Percentiles rank a stretch among this genome's conserved stretches.
Conservation (phyloP, 768 basidiomycete species). For the Suillus plorans region DNA sequence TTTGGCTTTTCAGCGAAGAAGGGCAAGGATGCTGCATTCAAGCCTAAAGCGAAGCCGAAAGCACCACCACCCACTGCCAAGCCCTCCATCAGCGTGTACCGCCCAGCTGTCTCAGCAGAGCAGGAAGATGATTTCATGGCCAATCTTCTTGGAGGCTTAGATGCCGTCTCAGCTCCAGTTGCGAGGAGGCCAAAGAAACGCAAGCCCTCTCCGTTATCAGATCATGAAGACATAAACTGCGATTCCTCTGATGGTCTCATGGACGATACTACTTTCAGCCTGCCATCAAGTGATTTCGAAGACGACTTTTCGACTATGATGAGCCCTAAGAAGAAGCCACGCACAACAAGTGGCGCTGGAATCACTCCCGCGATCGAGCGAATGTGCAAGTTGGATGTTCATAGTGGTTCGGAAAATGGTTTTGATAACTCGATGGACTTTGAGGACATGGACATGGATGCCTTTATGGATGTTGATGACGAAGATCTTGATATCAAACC, state of each 20-base stretch:
- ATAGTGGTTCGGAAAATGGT: slow-evolving; percentile 48
- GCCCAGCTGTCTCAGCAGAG: slow-evolving; percentile 69
- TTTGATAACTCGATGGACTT: slow-evolving; percentile 39
- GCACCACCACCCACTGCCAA: slow-evolving; percentile 48
- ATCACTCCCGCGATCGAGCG: slow-evolving; percentile 58
- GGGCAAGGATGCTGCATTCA: slow-evolving; percentile 20
- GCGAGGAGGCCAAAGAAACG: slow-evolving; percentile 55
- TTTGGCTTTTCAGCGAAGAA: slow-evolving; percentile 28
- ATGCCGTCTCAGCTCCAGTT: slow-evolving; percentile 42
- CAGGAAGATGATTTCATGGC: slow-evolving; percentile 92
- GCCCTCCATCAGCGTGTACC: slow-evolving; percentile 77
- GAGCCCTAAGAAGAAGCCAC: slow-evolving; percentile 70
- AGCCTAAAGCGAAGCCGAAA: slow-evolving; percentile 42
- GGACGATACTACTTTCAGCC: slow-evolving; percentile 25
- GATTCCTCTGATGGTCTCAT: slow-evolving; percentile 28
- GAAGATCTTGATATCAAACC: slow-evolving; percentile 44
- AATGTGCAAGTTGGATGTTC: slow-evolving; percentile 59
- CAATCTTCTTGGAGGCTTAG: slow-evolving; percentile 71
- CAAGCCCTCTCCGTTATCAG: slow-evolving; percentile 55
- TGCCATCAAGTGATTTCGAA: slow-evolving; percentile 51
- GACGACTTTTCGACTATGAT: slow-evolving; percentile 43
- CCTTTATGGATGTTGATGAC: slow-evolving; percentile 60
- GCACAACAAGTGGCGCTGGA: slow-evolving; percentile 38
- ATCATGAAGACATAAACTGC: slow-evolving; percentile 31
- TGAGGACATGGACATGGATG: slow-evolving; percentile 56